Conservation (phyloP, 108 stramenopile genomes). For the Heterococcus sp. region DNA sequence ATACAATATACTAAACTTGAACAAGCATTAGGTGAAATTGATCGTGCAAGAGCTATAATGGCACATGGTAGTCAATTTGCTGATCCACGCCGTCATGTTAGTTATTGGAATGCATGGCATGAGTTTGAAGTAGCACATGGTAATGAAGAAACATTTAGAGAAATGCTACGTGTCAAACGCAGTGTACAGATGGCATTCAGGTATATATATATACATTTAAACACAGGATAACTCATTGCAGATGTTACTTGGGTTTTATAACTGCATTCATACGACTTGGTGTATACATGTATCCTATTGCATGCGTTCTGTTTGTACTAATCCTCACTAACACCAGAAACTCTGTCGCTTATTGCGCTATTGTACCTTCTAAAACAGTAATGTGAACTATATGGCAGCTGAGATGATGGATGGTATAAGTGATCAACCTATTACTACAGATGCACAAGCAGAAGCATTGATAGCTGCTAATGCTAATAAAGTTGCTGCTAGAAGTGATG, state of each 20-base stretch:
- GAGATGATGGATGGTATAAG: slow-evolving; percentile 65
- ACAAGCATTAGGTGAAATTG: slow-evolving; percentile 77
- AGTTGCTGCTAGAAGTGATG: slow-evolving; percentile 26
- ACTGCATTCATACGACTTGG: not conserved
- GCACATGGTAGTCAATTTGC: slow-evolving; percentile 91
- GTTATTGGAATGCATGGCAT: slow-evolving; percentile 90
- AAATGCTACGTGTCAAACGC: slow-evolving; percentile 89
- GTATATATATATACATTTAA: slow-evolving; percentile 23
- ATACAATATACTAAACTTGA: slow-evolving; percentile 89
- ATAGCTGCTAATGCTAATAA: slow-evolving; percentile 59
- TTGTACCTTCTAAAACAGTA: slow-evolving; percentile 1
- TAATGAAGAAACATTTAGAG: slow-evolving; percentile 95
- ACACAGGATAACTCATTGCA: not conserved
- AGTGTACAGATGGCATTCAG: slow-evolving; percentile 86
- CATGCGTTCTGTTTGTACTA: not conserved
- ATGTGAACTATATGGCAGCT: slow-evolving; percentile 85
- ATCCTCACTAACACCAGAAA: not conserved
- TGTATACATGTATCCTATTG: not conserved
- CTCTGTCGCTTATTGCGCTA: not conserved
- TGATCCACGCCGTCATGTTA: slow-evolving; percentile 77
- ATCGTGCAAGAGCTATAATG: slow-evolving; percentile 83
- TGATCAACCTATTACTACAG: slow-evolving; percentile 32
- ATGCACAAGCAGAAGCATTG: slow-evolving; percentile 78
- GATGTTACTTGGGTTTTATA: not conserved
- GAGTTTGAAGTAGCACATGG: slow-evolving; percentile 95